Evolutionary conservation across 345 rosid species (phyloP).

Genomic region (Alliaria petiolata): DNA sequence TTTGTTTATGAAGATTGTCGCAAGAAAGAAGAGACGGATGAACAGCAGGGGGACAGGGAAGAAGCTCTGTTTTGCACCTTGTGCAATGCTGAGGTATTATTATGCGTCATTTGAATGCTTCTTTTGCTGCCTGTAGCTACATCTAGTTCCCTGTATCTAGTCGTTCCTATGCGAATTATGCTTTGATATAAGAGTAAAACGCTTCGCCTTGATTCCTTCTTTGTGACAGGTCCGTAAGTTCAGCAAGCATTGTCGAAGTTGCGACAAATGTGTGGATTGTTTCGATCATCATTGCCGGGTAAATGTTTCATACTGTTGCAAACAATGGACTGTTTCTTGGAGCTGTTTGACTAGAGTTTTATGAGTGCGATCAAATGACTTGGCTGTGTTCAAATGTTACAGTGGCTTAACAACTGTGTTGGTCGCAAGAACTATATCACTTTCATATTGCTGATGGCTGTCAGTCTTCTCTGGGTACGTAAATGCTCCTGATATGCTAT

Average conservation of each 20-base stretch:
- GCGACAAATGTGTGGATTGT: slow-evolving; percentile 96
- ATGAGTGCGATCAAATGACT: slow-evolving; percentile 17
- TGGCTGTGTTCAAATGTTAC: slow-evolving; percentile 36
- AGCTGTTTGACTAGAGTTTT: background rate
- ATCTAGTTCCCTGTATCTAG: too few species aligned
- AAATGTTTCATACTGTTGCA: slow-evolving; percentile 21
- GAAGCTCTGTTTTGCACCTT: slow-evolving; percentile 93
- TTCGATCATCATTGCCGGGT: slow-evolving; percentile 99
- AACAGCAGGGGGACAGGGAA: slow-evolving; percentile 54
- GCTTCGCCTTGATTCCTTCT: background rate
- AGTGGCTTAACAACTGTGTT: slow-evolving; percentile 99
- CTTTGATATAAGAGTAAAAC: background rate
- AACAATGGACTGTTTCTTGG: background rate
- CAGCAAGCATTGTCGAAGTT: slow-evolving; percentile 95
- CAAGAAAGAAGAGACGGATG: slow-evolving; percentile 46
- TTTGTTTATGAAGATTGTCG: slow-evolving; percentile 93
- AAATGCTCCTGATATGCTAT: background rate
- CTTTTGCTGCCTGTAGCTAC: background rate
- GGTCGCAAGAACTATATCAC: slow-evolving; percentile 87
- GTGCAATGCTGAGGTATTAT: slow-evolving; percentile 97
- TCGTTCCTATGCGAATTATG: too few species aligned
- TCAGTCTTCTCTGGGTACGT: slow-evolving; percentile 90
- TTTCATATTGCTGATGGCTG: slow-evolving; percentile 83
- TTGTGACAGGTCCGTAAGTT: slow-evolving; percentile 79
- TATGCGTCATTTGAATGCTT: background rate